Evolutionary conservation across 1,284 basidiomycete genomes (phyloP).

Genomic region (Cryptococcus hybrid): DNA sequence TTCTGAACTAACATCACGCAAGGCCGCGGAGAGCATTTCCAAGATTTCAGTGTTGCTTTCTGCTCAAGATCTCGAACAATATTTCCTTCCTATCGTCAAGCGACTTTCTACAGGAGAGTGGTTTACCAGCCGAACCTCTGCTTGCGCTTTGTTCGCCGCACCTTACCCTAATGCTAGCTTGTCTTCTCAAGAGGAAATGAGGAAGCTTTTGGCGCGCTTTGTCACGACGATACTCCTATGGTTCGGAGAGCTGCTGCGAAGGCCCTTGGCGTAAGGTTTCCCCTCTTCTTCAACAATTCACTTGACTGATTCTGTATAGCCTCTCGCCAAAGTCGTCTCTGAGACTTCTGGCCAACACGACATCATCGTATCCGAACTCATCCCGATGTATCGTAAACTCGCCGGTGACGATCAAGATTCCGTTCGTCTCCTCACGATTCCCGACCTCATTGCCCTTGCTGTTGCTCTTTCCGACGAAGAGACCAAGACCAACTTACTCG

Average conservation of each 20-base stretch:
- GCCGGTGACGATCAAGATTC: constrained; percentile 98
- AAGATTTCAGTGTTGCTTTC: constrained; percentile 82
- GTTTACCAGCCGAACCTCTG: constrained; percentile 99
- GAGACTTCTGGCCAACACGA: constrained; percentile 65
- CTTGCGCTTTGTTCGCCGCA: constrained; percentile 91
- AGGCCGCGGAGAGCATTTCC: constrained; percentile 97
- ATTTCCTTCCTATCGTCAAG: constrained; percentile 87
- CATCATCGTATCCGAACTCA: constrained; percentile 73
- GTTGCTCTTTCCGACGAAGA: constrained; percentile 79
- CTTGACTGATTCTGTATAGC: constrained; percentile 51
- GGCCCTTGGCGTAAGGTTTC: constrained; percentile 78
- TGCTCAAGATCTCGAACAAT: constrained; percentile 79
- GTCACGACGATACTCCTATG: constrained; percentile 98
- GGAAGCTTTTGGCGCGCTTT: constrained; percentile 82
- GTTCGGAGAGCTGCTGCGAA: constrained; percentile 95
- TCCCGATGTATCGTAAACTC: constrained; percentile 92
- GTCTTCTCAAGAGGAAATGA: constrained; percentile 80
- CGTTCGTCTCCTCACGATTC: constrained; percentile 91
- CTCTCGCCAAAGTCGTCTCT: constrained; percentile 64
- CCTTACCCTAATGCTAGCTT: constrained; percentile 79
- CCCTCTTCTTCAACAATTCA: not conserved
- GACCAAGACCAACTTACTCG: constrained; percentile 85
- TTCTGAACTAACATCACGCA: not conserved
- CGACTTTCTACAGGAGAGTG: constrained; percentile 92
- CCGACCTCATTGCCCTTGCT: constrained; percentile 92